Base-by-base conservation (phyloP, 305 asterid genomes). In the Stenogyne calaminthoides region DNA sequence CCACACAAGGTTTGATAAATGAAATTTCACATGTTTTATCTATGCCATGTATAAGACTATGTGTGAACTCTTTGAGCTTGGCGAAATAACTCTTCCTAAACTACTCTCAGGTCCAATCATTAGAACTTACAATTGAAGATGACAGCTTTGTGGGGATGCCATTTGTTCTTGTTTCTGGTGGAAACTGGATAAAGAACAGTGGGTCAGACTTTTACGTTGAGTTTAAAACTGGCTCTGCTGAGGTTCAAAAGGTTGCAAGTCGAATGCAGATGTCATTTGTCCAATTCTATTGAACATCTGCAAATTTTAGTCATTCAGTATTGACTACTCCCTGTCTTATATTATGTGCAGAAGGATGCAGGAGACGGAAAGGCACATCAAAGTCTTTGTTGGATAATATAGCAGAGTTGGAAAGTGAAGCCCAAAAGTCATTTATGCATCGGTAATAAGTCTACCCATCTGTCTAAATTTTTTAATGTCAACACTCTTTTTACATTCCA, bases 401-500 rank as follows among this genome's bases (percentile, higher is more conserved):
- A 84, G 97, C 97, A 67, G 89, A 78, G 19, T 64, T 83, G 89
- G 99, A 95, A 90, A 85, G 95, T 85, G 98, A 95, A 85, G 99
- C 99, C 71, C 96, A 93, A 80, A 95, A 95, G 84, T 95, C 99
- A 72, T 95, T 95, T 69, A 93, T 95, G 99, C 99, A 95, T 77
- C 80, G 99, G 99, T 95, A 76, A 80, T 88, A 77, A 36, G 18
- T 80, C 27, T 73, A 64, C 63, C 34, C 9, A 58, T 54, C 0
- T 58, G 64, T 14, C 42, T 25, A 25, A 18, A 6, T 11, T 25
- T 58, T 57, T n/a, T n/a, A n/a, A n/a, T 10, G 6, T 58, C 6
- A 5, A 29, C 42, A 11, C n/a, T n/a, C 15, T 29, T 27, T 58
- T 25, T 58, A 27, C 64, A 58, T 58, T 70, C 67, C 32, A 29